phyloP scores from a whole-genome alignment of 768 basidiomycete genomes.

The Xerocomus potaroensis region DNA sequence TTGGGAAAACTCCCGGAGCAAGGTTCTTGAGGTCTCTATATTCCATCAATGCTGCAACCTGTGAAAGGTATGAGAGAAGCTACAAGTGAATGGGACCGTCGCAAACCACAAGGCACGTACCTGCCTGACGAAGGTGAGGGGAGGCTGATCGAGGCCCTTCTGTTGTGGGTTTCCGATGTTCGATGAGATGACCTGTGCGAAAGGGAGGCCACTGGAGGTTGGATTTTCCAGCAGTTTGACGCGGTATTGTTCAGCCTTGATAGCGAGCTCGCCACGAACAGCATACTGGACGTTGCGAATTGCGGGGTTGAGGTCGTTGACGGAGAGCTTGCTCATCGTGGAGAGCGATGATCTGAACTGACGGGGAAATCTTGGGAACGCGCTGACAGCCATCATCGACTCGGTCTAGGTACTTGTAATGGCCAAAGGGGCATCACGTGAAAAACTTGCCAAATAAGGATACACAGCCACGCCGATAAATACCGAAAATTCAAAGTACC shows the following conservation, averaged over 20 bases:
- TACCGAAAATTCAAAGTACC: not conserved
- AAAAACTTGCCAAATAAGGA: not conserved
- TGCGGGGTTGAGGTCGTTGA: conserved; percentile 75
- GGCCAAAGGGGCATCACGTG: not conserved
- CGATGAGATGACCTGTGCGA: conserved; percentile 83
- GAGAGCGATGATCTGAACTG: conserved; percentile 2
- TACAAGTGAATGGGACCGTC: not conserved
- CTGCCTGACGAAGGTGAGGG: conserved; percentile 91
- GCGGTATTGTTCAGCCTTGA: conserved; percentile 84
- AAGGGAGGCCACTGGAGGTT: conserved; percentile 58
- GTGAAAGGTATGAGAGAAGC: conserved; percentile 3
- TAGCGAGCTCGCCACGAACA: conserved; percentile 94
- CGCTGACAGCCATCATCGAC: not conserved
- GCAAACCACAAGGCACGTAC: conserved; percentile 38
- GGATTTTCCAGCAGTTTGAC: conserved; percentile 57
- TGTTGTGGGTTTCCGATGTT: conserved; percentile 99
- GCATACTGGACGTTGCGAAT: conserved; percentile 91
- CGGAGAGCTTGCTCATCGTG: conserved; percentile 56
- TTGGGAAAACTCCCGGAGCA: conserved; percentile 76
- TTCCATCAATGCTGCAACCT: conserved; percentile 91
- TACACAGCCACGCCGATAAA: not conserved
- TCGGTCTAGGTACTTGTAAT: too few relatives aligned
- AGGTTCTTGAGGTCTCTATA: conserved; percentile 81
- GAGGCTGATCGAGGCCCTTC: conserved; percentile 87
- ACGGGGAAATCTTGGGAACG: not conserved